phyloP scores from a whole-genome alignment of 2,329 filamentous ascomycete species.

The Exophiala xenobiotica region DNA sequence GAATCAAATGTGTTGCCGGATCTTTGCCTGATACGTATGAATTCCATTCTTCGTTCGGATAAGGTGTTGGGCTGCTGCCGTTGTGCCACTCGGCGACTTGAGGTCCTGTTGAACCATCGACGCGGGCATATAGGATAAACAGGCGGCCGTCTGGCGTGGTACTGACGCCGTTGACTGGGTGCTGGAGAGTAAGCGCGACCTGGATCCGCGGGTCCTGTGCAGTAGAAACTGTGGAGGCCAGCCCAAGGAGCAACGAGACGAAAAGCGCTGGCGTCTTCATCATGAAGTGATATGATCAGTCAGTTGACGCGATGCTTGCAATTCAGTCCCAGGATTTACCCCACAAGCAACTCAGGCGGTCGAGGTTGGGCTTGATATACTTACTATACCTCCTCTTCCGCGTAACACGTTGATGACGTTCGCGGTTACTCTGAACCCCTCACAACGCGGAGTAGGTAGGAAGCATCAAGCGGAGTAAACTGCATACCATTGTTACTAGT shows the following conservation, averaged over 20 bases:
- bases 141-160: slow-evolving; percentile 34
- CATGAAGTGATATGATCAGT: background rate
- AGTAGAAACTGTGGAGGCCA: background rate
- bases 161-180: slow-evolving; percentile 20
- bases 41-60: slow-evolving; percentile 21
- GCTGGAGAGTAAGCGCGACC: slow-evolving; percentile 7
- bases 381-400: no score
- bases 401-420: no score
- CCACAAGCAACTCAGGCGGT: no score
- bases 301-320: no score
- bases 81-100: slow-evolving; percentile 34
- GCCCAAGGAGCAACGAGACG: background rate
- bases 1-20: slow-evolving; percentile 16
- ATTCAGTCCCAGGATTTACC: no score
- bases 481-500: no score
- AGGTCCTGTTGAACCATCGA: slow-evolving; percentile 36
- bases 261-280: background rate
- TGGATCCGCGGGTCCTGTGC: slow-evolving; percentile 8
- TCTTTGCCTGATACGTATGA: slow-evolving; percentile 13
- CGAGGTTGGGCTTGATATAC: no score
- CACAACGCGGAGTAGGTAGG: no score
- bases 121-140: slow-evolving; percentile 34
- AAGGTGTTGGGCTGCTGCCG: slow-evolving; percentile 18
- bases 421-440: no score
- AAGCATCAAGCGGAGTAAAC: no score